Evolutionary conservation across 805 yeast genomes (phyloP).

Genomic region (Ogataea angusta): DNA sequence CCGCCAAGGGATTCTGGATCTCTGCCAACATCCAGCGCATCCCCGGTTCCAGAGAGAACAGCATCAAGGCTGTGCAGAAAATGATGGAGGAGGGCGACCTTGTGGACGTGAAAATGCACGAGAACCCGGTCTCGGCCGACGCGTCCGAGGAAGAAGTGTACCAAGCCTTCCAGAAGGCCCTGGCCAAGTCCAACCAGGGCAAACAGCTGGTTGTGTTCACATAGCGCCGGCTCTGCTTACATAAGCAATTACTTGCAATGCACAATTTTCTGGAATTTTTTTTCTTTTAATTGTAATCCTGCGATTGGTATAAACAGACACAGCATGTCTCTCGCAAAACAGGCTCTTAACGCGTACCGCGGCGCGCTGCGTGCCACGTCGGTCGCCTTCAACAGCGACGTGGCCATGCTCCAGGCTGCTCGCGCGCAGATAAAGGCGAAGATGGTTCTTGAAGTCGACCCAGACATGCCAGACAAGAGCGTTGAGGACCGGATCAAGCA

Average conservation of each 20-base stretch:
- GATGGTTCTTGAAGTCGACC: conserved; percentile 34
- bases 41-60: conserved; percentile 56
- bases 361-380: conserved; percentile 64
- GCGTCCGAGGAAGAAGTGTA: conserved; percentile 42
- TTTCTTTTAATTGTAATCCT: neutral
- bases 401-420: conserved; percentile 51
- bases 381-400: conserved; percentile 54
- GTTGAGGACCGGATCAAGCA: conserved; percentile 49
- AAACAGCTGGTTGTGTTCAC: conserved; percentile 39
- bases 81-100: conserved; percentile 59
- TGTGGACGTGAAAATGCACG: conserved; percentile 43
- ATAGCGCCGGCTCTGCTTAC: neutral
- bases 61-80: conserved; percentile 53
- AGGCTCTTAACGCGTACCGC: conserved; percentile 51
- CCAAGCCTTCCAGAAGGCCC: conserved; percentile 41
- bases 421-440: conserved; percentile 57
- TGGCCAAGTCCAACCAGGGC: conserved; percentile 39
- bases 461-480: conserved; percentile 46
- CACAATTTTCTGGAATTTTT: conserved; percentile 1
- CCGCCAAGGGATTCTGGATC: conserved; percentile 91
- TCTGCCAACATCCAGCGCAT: conserved; percentile 59
- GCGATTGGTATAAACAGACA: neutral
- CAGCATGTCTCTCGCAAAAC: conserved; percentile 20
- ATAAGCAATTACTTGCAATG: neutral
- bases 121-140: conserved; percentile 33